Percentiles rank a stretch among this genome's conserved stretches.
phyloP scores from a whole-genome alignment of 208 protist genomes.

The Trypanosoma lewisi region DNA sequence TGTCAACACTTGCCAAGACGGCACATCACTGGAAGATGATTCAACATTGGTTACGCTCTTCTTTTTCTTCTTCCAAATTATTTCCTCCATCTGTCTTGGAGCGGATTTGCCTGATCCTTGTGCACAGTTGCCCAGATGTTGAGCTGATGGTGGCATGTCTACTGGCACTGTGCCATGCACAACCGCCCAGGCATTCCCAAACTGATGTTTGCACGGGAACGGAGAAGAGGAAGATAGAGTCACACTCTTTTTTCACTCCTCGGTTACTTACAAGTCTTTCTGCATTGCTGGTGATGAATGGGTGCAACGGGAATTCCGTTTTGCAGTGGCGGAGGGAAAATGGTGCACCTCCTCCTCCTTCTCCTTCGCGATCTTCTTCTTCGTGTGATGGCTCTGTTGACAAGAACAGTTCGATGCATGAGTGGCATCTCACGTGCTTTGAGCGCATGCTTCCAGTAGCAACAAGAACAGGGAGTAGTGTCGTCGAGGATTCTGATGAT shows the following conservation, averaged over 20 bases:
- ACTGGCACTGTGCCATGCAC: conserved; percentile 16
- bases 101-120: conserved; percentile 27
- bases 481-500: neutral
- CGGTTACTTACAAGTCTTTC: conserved; percentile 24
- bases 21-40: conserved; percentile 17
- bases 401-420: neutral
- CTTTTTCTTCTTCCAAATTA: neutral
- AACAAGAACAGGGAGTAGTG: neutral
- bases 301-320: conserved; percentile 2
- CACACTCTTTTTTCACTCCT: conserved; percentile 19
- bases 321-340: conserved; percentile 17
- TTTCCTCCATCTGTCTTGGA: conserved; percentile 26
- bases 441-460: conserved; percentile 1
- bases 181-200: neutral
- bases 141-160: conserved; percentile 19
- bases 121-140: conserved; percentile 32
- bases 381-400: neutral
- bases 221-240: neutral
- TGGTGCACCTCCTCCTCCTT: conserved; percentile 9
- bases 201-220: neutral
- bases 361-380: neutral
- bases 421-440: conserved; percentile 17
- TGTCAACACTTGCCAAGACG: conserved; percentile 15
- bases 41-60: conserved; percentile 2
- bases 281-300: conserved; percentile 25